These are phyloP conservation scores for Rhododendron kiyosumense DNA, from an alignment of 148 eudicot genomes.

Conservation along the genomic window DNA sequence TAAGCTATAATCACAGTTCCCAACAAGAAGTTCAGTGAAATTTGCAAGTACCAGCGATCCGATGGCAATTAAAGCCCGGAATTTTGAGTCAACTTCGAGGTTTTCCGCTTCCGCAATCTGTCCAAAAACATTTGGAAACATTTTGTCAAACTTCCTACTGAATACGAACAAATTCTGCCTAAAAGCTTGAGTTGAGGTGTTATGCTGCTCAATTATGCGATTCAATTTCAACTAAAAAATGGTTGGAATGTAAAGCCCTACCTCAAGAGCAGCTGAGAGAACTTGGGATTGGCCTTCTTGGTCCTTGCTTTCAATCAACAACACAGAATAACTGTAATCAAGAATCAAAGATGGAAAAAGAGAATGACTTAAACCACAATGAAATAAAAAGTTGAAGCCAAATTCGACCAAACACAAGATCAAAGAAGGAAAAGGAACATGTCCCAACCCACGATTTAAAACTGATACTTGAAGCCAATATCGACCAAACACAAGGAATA, in stretches of 20 bases:
- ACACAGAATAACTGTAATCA: constrained; percentile 64
- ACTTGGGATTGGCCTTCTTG: constrained; percentile 95
- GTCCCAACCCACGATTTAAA: background rate
- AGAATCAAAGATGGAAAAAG: background rate
- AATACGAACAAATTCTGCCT: background rate
- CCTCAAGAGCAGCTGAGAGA: constrained; percentile 94
- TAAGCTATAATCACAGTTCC: background rate
- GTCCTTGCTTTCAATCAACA: constrained; percentile 80
- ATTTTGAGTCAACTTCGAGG: constrained; percentile 60
- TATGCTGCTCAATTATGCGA: background rate
- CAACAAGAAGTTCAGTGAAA: background rate
- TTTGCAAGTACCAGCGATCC: constrained; percentile 69
- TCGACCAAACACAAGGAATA: background rate
- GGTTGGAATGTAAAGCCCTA: constrained; percentile 15
- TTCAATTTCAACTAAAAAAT: background rate
- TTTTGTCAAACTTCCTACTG: background rate
- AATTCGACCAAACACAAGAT: background rate
- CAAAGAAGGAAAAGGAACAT: background rate
- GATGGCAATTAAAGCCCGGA: constrained; percentile 83
- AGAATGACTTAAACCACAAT: constrained; percentile 1
- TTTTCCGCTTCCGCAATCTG: constrained; percentile 83
- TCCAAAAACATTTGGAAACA: background rate
- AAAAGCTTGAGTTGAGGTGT: background rate
- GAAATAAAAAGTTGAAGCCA: background rate
- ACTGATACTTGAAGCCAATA: background rate